These are phyloP conservation scores for Phaeosphaeriaceae sp. DNA, from an alignment of 2,329 filamentous ascomycete species.

Conservation along the genomic window DNA sequence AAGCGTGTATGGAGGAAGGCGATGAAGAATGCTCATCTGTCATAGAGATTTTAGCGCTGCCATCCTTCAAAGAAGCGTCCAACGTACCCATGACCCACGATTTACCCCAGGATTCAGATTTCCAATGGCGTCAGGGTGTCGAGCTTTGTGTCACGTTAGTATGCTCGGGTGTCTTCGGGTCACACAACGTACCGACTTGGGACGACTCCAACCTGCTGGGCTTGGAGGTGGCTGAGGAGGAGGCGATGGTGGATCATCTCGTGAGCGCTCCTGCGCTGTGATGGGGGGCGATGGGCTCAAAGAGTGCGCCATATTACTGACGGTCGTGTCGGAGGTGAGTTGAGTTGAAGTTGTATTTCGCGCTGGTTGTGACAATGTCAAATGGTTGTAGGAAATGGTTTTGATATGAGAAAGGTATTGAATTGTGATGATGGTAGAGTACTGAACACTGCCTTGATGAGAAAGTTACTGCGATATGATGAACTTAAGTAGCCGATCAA, in stretches of 20 bases:
- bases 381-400: background rate
- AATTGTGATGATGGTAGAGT: slow-evolving; percentile 7
- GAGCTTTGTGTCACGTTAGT: slow-evolving; percentile 26
- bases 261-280: slow-evolving; percentile 30
- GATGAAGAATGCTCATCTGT: background rate
- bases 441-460: slow-evolving; percentile 22
- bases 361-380: background rate
- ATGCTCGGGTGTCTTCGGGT: slow-evolving; percentile 5
- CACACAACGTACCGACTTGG: slow-evolving; percentile 21
- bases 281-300: slow-evolving; percentile 3
- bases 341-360: background rate
- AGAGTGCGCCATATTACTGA: background rate
- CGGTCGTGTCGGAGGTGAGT: background rate
- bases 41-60: background rate
- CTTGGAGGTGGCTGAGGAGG: slow-evolving; percentile 51
- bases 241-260: slow-evolving; percentile 49
- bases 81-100: background rate
- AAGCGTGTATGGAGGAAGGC: background rate
- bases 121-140: slow-evolving; percentile 27
- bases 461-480: slow-evolving; percentile 26
- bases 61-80: background rate
- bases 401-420: background rate
- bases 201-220: slow-evolving; percentile 39
- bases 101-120: slow-evolving; percentile 16
- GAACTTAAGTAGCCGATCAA: slow-evolving; percentile 36